A percentile compares a stretch with the other conserved stretches of the same genome.
Conservation (phyloP, 495 filamentous ascomycete species). For the Xylaria telfairii region DNA sequence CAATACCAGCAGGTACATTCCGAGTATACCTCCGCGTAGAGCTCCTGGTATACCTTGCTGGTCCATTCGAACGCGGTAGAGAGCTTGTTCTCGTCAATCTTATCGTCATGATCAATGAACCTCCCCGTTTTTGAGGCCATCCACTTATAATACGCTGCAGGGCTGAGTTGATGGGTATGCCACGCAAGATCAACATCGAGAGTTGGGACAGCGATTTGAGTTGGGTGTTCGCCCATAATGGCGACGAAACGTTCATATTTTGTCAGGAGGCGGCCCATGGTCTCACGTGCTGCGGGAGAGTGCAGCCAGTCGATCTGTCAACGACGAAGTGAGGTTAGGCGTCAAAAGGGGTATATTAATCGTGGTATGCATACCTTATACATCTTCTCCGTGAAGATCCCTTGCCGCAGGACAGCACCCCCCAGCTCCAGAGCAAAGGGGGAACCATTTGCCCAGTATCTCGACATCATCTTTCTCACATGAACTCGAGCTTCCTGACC, state of each 20-base stretch:
- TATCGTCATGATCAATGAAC: constrained; percentile 88
- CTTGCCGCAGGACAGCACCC: constrained; percentile 81
- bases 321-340: not conserved
- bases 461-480: constrained; percentile 75
- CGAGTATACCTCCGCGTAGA: constrained; percentile 69
- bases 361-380: constrained; percentile 45
- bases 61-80: constrained; percentile 77
- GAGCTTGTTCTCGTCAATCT: constrained; percentile 70
- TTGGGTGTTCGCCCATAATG: constrained; percentile 65
- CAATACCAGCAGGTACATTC: constrained; percentile 94
- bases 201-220: constrained; percentile 73
- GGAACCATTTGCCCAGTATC: constrained; percentile 79
- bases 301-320: constrained; percentile 73
- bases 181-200: constrained; percentile 89
- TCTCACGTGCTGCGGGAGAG: constrained; percentile 65
- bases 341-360: not conserved
- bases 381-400: constrained; percentile 84
- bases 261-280: constrained; percentile 67
- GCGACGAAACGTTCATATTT: constrained; percentile 75
- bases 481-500: constrained; percentile 50
- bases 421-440: constrained; percentile 76
- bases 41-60: constrained; percentile 68
- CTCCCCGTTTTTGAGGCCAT: constrained; percentile 46
- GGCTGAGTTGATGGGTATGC: constrained; percentile 74
- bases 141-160: constrained; percentile 66